Conservation (phyloP, 805 yeast species). For the Suhomyces pyralidae region DNA sequence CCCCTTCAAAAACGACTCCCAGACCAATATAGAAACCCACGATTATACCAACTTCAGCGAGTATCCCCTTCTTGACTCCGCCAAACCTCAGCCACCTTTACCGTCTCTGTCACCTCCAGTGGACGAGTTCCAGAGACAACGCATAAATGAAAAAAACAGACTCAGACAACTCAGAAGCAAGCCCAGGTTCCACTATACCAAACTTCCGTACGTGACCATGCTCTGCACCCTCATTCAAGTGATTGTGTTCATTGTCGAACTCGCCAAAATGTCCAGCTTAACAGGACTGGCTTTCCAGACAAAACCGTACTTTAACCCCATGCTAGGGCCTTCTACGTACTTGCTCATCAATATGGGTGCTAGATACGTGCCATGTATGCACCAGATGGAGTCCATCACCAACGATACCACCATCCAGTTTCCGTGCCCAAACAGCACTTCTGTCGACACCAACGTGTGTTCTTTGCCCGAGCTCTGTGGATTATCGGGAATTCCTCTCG, state of each 20-base stretch:
- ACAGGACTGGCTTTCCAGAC: constrained; percentile 69
- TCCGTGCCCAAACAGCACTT: constrained; percentile 72
- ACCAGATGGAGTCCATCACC: constrained; percentile 47
- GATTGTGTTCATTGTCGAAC: constrained; percentile 59
- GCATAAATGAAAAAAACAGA: constrained; percentile 15
- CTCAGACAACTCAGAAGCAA: constrained; percentile 20
- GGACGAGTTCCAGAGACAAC: background rate
- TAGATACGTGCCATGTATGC: constrained; percentile 70
- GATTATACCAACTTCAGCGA: constrained; percentile 1
- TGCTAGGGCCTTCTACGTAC: constrained; percentile 73
- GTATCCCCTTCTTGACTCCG: background rate
- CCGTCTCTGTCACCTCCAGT: constrained; percentile 1
- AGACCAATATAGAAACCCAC: background rate
- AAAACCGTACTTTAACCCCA: constrained; percentile 70
- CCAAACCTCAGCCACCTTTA: constrained; percentile 1
- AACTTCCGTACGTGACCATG: constrained; percentile 41
- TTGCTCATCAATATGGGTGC: constrained; percentile 68
- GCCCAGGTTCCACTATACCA: constrained; percentile 34
- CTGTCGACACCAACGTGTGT: constrained; percentile 53
- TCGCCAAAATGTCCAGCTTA: constrained; percentile 51
- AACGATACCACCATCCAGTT: constrained; percentile 42
- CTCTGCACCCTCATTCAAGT: constrained; percentile 46
- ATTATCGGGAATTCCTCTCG: constrained; percentile 43
- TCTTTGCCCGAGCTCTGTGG: constrained; percentile 59
- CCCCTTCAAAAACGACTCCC: background rate